Base-by-base conservation (phyloP, 1,139 yeast species). In the Lodderomyces oxycetoniae region DNA sequence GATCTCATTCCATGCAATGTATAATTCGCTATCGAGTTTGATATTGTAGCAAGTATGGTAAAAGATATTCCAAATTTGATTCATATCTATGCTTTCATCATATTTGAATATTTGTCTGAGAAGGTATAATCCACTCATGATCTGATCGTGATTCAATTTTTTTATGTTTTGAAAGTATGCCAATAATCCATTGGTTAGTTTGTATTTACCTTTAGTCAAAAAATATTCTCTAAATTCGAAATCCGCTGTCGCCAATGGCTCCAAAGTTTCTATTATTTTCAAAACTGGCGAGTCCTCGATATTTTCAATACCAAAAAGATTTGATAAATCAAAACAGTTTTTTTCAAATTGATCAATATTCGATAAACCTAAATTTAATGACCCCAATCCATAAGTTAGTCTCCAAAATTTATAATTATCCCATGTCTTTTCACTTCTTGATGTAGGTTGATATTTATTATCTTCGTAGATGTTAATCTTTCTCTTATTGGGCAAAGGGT, bases 381-480 rank as follows among this genome's bases (percentile, higher is more conserved):
- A 10, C 7, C 27, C 26, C 13, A 21, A 11, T 14, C 20, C 16
- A 14, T 14, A 23, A 5, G 15, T 10, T 14, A 12, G 13, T 10
- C 12, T 13, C 8, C 16, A 19, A 14, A 12, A 25, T 3, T 8
- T 26, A 32, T 57, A 63, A 37, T 63, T 65, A 13, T 30, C 35
- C 73, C 72, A 67, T 39, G 62, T 67, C 36, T 13, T 20, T 22
- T 28, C 31, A 21, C 20, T 20, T 9, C 31, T 12, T 5, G 20
- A 9, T 10, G 14, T 7, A 6, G 26, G 26, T 17, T 45, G 45
- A 1, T 50, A 11, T n/a, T 39, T 40, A 8, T 39, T 36, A 44
- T 68, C 74, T 30, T 67, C 68, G 37, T 51, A 69, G 8, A 69
- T 69, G 13, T 52, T 42, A 22, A 69, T 67, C 30, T 58, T 59